Conservation (phyloP, 2,329 filamentous ascomycete species). For the Colletotrichum coccodes region DNA sequence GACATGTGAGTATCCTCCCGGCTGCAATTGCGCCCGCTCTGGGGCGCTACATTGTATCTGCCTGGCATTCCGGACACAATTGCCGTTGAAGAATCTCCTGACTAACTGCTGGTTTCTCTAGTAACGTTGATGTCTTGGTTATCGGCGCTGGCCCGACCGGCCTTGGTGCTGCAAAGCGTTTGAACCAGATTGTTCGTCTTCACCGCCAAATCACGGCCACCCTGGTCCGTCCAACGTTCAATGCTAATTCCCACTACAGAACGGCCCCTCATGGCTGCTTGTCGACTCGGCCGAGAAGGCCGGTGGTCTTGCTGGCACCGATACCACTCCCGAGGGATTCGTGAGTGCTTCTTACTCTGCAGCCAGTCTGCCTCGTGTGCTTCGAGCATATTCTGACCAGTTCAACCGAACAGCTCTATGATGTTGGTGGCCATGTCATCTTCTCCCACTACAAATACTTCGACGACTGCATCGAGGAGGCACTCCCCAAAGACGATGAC, state of each 20-base stretch:
- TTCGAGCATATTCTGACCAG: constrained; percentile 17
- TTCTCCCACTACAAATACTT: constrained; percentile 99
- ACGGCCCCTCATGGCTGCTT: constrained; percentile 95
- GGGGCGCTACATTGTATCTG: not conserved
- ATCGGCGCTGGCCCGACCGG: constrained; percentile 98
- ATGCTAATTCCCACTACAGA: constrained; percentile 58
- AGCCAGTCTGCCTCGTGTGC: not conserved
- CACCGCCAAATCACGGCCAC: constrained; percentile 40
- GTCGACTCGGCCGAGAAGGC: constrained; percentile 92
- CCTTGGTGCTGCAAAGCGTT: constrained; percentile 95
- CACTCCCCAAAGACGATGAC: constrained; percentile 90
- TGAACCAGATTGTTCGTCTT: constrained; percentile 88
- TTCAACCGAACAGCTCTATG: constrained; percentile 78
- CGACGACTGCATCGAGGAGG: constrained; percentile 98
- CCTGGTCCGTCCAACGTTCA: constrained; percentile 36
- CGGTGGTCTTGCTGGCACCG: constrained; percentile 95
- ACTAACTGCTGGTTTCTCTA: constrained; percentile 48
- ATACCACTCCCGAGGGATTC: constrained; percentile 95
- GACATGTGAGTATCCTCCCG: constrained; percentile 37
- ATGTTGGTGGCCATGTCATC: constrained; percentile 98
- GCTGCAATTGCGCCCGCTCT: not conserved
- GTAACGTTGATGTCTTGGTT: constrained; percentile 95
- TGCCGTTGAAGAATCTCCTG: not conserved
- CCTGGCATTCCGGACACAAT: not conserved
- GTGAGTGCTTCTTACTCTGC: constrained; percentile 68